A percentile compares a stretch with the other conserved stretches of the same genome.
Evolutionary conservation across 441 rosid species (phyloP).

Genomic region (Adansonia madagascariensis): DNA sequence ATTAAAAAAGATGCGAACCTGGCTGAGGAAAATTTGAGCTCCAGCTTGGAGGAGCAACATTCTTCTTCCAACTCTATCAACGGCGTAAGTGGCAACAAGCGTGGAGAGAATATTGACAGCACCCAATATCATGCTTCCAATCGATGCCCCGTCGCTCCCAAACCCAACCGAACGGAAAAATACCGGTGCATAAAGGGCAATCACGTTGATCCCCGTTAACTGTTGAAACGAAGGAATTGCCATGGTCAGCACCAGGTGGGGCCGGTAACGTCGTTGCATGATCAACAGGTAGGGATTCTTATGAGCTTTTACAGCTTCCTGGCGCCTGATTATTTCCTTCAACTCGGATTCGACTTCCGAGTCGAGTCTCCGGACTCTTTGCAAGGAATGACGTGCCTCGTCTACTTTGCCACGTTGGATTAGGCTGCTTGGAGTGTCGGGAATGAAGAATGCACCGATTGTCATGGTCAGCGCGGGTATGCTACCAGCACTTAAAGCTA

Average conservation of each 20-base stretch:
- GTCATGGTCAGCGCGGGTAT: conserved; percentile 21
- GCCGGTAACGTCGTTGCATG: conserved; percentile 18
- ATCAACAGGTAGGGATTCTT: conserved; percentile 20
- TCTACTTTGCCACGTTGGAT: conserved; percentile 28
- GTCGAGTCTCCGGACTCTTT: background rate
- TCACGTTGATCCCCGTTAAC: background rate
- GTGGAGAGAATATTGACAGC: background rate
- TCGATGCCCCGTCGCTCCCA: background rate
- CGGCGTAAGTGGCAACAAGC: background rate
- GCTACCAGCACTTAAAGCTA: background rate
- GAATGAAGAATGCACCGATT: conserved; percentile 21
- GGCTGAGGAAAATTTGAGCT: conserved; percentile 2
- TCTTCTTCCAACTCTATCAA: conserved; percentile 26
- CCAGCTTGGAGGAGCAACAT: conserved; percentile 22
- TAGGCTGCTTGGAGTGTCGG: conserved; percentile 28
- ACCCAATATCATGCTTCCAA: background rate
- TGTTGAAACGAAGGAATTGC: conserved; percentile 17
- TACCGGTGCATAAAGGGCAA: background rate
- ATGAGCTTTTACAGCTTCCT: conserved; percentile 10
- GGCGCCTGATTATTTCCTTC: background rate
- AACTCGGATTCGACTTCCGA: conserved; percentile 12
- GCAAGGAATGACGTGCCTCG: conserved; percentile 21
- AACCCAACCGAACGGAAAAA: conserved; percentile 1
- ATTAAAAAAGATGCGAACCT: background rate
- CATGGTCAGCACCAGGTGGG: conserved; percentile 22